These are phyloP conservation scores for Brassica rapa DNA, from an alignment of 345 rosid genomes.

Conservation along the genomic window DNA sequence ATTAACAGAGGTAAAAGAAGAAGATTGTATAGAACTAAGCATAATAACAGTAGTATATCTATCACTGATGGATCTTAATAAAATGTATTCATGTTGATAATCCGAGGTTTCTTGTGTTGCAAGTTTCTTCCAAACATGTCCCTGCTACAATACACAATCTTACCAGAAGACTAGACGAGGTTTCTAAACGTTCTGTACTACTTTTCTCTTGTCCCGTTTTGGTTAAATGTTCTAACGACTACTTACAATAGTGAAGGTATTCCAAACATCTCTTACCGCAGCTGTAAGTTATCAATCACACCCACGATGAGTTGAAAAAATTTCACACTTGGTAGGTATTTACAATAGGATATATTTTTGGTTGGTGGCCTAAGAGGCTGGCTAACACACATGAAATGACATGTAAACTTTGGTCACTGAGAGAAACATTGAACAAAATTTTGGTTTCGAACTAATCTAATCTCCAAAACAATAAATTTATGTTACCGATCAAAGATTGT, in stretches of 20 bases:
- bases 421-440: not conserved
- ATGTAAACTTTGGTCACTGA: slow-evolving; percentile 1
- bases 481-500: not conserved
- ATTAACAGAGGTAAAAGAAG: too few species aligned
- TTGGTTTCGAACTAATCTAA: slow-evolving; percentile 4
- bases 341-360: not conserved
- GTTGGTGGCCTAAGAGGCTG: slow-evolving; percentile 9
- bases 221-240: not conserved
- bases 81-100: too few species aligned
- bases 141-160: too few species aligned
- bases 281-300: not conserved
- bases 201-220: not conserved
- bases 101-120: too few species aligned
- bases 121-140: too few species aligned
- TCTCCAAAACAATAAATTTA: not conserved
- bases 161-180: too few species aligned
- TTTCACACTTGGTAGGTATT: not conserved
- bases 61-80: too few species aligned
- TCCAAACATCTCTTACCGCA: not conserved
- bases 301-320: not conserved
- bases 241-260: not conserved
- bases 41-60: too few species aligned
- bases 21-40: too few species aligned
- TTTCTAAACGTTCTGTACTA: too few species aligned
- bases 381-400: not conserved